phyloP scores from a whole-genome alignment of 805 yeast genomes.

The Yarrowia sp. region DNA sequence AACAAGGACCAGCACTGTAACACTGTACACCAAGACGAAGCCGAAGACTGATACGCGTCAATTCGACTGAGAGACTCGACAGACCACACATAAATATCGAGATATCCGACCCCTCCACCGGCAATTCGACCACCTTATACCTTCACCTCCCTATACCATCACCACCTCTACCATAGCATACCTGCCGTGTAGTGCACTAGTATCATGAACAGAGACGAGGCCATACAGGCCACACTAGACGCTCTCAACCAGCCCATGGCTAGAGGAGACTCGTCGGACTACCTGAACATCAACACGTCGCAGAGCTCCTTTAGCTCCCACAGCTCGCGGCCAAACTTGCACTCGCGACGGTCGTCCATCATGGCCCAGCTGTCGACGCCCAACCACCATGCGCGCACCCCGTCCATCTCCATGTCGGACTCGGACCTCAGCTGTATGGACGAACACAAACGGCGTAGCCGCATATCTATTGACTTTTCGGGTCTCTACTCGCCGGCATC shows the following conservation, averaged over 20 bases:
- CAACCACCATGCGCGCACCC: slow-evolving; percentile 23
- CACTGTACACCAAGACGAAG: not conserved
- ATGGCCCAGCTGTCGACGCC: slow-evolving; percentile 37
- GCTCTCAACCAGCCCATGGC: slow-evolving; percentile 35
- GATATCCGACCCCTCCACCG: too few species aligned
- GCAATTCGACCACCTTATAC: too few species aligned
- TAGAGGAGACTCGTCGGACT: slow-evolving; percentile 15
- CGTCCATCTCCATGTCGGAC: slow-evolving; percentile 30
- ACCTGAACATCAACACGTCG: not conserved
- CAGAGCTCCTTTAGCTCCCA: too few species aligned
- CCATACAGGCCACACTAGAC: slow-evolving; percentile 35
- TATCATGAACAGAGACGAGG: slow-evolving; percentile 34
- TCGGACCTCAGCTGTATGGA: slow-evolving; percentile 36
- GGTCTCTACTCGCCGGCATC: slow-evolving; percentile 37
- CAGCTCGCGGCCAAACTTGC: slow-evolving; percentile 5
- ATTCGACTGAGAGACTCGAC: too few species aligned
- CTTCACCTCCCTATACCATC: not conserved
- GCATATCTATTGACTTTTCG: slow-evolving; percentile 37
- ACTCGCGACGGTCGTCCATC: slow-evolving; percentile 26
- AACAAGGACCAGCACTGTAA: slow-evolving; percentile 11
- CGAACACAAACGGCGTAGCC: slow-evolving; percentile 28
- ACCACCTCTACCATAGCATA: not conserved
- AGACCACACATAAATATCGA: too few species aligned
- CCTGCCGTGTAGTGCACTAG: not conserved
- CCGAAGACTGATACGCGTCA: too few species aligned